Percentiles rank a stretch among this genome's conserved stretches.
Evolutionary conservation across 2,329 filamentous ascomycete genomes (phyloP).

Genomic region (Exophiala lecanii-corni): DNA sequence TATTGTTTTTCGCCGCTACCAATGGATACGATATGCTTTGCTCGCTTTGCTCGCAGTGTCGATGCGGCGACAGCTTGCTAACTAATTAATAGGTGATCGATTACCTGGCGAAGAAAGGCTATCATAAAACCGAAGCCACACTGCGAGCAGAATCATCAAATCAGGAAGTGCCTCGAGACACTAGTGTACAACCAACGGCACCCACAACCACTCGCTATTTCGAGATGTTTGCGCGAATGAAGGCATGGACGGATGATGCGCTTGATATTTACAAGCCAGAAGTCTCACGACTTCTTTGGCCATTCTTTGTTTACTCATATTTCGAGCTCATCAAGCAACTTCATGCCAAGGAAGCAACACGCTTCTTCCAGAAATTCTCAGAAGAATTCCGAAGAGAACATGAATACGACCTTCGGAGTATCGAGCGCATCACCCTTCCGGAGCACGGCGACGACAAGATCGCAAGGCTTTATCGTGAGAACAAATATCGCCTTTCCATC

Average conservation of each 20-base stretch:
- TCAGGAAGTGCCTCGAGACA: slow-evolving; percentile 63
- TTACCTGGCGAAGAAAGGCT: slow-evolving; percentile 92
- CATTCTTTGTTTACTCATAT: slow-evolving; percentile 89
- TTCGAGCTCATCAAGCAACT: slow-evolving; percentile 71
- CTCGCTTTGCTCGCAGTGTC: too few relatives aligned
- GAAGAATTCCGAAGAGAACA: slow-evolving; percentile 72
- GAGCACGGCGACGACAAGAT: slow-evolving; percentile 72
- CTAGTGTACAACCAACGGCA: slow-evolving; percentile 14
- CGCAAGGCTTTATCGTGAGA: slow-evolving; percentile 75
- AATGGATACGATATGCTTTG: too few relatives aligned
- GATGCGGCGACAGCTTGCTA: too few relatives aligned
- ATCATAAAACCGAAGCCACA: slow-evolving; percentile 85
- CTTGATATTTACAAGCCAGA: slow-evolving; percentile 96
- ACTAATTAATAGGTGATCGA: slow-evolving; percentile 66
- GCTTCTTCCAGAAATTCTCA: slow-evolving; percentile 59
- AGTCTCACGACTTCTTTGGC: slow-evolving; percentile 82
- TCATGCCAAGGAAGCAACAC: slow-evolving; percentile 49
- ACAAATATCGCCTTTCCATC: slow-evolving; percentile 86
- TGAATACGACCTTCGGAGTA: slow-evolving; percentile 69
- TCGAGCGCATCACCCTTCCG: slow-evolving; percentile 70
- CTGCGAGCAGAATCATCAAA: slow-evolving; percentile 86
- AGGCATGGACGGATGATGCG: slow-evolving; percentile 83
- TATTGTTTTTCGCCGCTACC: too few relatives aligned
- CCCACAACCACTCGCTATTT: slow-evolving; percentile 67
- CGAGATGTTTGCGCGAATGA: slow-evolving; percentile 67